Percentiles rank a stretch among this genome's conserved stretches.
These are phyloP conservation scores for cucumber (Cucumis sativus) DNA, from an alignment of 306 rosid species.

Conservation along the genomic window Cucumber_9930_V3 NC_026661.2:336001-336500, in stretches of 20 bases:
- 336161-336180: neutral
- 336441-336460: slow-evolving; percentile 1
- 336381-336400: slow-evolving; percentile 1
- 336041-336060: neutral
- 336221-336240: neutral
- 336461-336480: slow-evolving; percentile 2
- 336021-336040: too few species aligned
- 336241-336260: neutral
- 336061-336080: neutral
- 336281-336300: slow-evolving; percentile 94
- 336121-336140: neutral
- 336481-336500: neutral
- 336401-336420: neutral
- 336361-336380: neutral
- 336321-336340: neutral
- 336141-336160: neutral
- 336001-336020: neutral
- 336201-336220: neutral
- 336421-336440: neutral
- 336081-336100: neutral
- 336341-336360: neutral
- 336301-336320: slow-evolving; percentile 25
- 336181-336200: neutral
- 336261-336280: slow-evolving; percentile 26
- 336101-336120: neutral